Percentiles rank a stretch among this genome's conserved stretches.
Evolutionary conservation across 208 protist genomes (phyloP).

Genomic region (Strigomonas galati): DNA sequence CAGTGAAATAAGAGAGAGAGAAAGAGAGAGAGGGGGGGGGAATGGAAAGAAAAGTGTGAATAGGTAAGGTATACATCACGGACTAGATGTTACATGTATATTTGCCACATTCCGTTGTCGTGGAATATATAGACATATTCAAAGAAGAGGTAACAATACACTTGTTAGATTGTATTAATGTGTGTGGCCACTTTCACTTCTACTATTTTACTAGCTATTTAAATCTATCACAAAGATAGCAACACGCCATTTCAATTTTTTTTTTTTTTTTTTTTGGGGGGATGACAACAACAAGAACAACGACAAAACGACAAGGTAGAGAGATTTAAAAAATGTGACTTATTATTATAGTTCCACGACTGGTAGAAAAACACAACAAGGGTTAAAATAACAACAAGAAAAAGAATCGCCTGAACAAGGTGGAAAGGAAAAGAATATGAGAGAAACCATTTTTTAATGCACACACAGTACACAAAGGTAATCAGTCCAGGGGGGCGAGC

Average conservation of each 20-base stretch:
- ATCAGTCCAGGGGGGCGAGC: not conserved
- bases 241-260: not conserved
- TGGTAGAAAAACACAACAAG: too few species aligned
- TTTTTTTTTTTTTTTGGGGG: not conserved
- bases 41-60: slow-evolving; percentile 3
- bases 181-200: not conserved
- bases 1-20: not conserved
- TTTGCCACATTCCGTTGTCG: too few species aligned
- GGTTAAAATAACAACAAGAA: not conserved
- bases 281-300: not conserved
- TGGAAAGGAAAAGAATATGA: too few species aligned
- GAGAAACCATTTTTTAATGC: too few species aligned
- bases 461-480: too few species aligned
- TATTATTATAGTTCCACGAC: not conserved
- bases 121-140: not conserved
- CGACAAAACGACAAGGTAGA: not conserved
- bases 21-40: not conserved
- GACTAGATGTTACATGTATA: too few species aligned
- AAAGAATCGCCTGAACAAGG: not conserved
- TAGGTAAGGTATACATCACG: too few species aligned
- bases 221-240: not conserved
- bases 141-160: slow-evolving; percentile 9
- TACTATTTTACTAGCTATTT: not conserved
- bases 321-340: not conserved
- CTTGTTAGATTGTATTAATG: not conserved